phyloP scores from a whole-genome alignment of 2,329 filamentous ascomycete species.

The Pseudogymnoascus sp. region DNA sequence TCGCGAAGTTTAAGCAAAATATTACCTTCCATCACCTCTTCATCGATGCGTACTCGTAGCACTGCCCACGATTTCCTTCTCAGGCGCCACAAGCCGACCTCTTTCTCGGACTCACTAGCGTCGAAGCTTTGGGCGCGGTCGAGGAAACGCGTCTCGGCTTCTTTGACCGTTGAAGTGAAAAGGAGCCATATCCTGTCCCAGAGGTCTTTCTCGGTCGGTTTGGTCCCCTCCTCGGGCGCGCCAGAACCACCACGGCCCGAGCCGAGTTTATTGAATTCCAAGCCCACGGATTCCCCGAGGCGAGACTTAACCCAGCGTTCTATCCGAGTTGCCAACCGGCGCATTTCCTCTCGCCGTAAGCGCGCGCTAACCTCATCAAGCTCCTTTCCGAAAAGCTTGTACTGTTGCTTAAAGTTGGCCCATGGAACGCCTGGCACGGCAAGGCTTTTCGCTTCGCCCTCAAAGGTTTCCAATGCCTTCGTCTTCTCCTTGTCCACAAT shows the following conservation, averaged over 20 bases:
- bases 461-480: slow-evolving; percentile 66
- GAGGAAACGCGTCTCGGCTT: slow-evolving; percentile 78
- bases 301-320: slow-evolving; percentile 91
- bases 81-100: slow-evolving; percentile 85
- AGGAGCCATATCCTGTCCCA: slow-evolving; percentile 94
- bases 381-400: slow-evolving; percentile 77
- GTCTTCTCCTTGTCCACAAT: slow-evolving; percentile 81
- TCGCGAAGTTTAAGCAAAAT: slow-evolving; percentile 90
- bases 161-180: slow-evolving; percentile 73
- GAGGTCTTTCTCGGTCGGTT: slow-evolving; percentile 73
- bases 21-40: slow-evolving; percentile 97
- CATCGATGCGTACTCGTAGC: slow-evolving; percentile 81
- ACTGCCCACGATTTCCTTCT: slow-evolving; percentile 93
- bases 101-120: slow-evolving; percentile 82
- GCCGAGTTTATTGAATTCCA: slow-evolving; percentile 94
- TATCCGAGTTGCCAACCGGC: slow-evolving; percentile 78
- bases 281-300: slow-evolving; percentile 75
- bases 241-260: slow-evolving; percentile 77
- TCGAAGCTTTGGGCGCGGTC: slow-evolving; percentile 90
- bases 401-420: slow-evolving; percentile 80
- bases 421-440: slow-evolving; percentile 73
- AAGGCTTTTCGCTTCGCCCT: slow-evolving; percentile 65
- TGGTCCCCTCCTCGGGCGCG: slow-evolving; percentile 70
- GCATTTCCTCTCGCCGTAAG: slow-evolving; percentile 91
- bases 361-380: slow-evolving; percentile 79